Base-by-base conservation (phyloP, 306 rosid genomes). In the Corylus avellana region DNA sequence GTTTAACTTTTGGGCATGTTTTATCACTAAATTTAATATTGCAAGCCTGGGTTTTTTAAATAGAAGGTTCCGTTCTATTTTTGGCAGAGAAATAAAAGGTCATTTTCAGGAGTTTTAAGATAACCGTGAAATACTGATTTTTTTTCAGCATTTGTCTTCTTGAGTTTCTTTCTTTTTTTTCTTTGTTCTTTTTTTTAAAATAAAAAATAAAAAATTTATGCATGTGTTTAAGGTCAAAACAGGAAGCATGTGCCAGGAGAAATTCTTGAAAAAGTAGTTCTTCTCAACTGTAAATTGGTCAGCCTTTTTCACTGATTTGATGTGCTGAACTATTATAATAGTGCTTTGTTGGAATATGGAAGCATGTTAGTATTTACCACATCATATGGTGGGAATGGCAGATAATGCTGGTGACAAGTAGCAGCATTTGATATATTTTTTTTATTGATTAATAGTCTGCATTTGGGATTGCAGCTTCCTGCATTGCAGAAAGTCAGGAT, bases 401-500 rank as follows among this genome's bases (percentile, higher is more conserved):
- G 50, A 67, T 62, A 49, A 25, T 79, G 57, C 51, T 64, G n/a
- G 77, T 18, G 58, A 48, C 14, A 46, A 69, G 12, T 49, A 48
- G 72, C 35, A 39, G 68, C 79, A 54, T 29, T 70, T 72, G 75
- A 59, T 22, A 22, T 22, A 42, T 5, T 44, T 68, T 44, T 67
- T 74, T 80, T 62, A 80, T 66, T 25, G 61, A 51, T 77, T 75
- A 54, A 67, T 57, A 68, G 73, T 64, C 47, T 83, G 77, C 62
- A 85, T 81, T 81, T 85, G 77, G 88, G 47, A 47, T 75, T 86
- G 66, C 86, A 86, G 90, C 85, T 71, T 88, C 90, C 59, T 86
- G 90, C 85, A 73, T 88, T 7, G 89, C 90, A 8, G 90, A 88
- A 73, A 84, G 88, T 74, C 92, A 82, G 82, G 92, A 88, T 78